Conservation (phyloP, 1,284 basidiomycete genomes). For the Stygiomarasmius scandens region DNA sequence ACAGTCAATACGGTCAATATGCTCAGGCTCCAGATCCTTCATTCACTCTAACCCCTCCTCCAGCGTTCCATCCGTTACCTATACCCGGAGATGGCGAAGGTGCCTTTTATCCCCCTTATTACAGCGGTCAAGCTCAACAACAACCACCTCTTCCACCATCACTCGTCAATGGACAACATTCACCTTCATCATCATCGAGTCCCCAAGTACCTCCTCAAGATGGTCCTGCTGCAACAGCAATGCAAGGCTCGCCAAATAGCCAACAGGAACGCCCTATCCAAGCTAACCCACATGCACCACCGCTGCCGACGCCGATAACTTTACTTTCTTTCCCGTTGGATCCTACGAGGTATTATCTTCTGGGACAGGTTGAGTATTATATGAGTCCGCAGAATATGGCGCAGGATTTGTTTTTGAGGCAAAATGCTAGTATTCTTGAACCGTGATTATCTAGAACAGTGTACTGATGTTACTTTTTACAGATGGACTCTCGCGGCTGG, state of each 20-base stretch:
- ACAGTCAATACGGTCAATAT: conserved; percentile 23
- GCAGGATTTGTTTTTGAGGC: conserved; percentile 79
- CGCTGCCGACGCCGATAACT: conserved; percentile 61
- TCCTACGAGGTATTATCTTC: conserved; percentile 62
- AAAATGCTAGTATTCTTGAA: conserved; percentile 54
- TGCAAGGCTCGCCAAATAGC: conserved; percentile 26
- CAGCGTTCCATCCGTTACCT: conserved; percentile 36
- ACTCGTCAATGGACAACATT: background rate
- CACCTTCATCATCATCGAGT: background rate
- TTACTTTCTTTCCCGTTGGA: conserved; percentile 64
- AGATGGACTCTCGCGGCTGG: conserved; percentile 94
- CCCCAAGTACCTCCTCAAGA: background rate
- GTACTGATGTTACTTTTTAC: background rate
- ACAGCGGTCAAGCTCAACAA: conserved; percentile 23
- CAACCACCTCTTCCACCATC: background rate
- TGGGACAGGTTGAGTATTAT: conserved; percentile 89
- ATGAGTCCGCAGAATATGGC: conserved; percentile 85
- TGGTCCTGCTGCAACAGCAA: conserved; percentile 27
- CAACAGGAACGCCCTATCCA: background rate
- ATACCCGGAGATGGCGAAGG: conserved; percentile 22
- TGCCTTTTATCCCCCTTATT: conserved; percentile 17
- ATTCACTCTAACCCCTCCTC: conserved; percentile 37
- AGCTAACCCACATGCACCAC: conserved; percentile 25
- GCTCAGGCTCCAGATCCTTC: conserved; percentile 30
- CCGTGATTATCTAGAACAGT: background rate